A percentile compares a stretch with the other conserved stretches of the same genome.
Evolutionary conservation across 352 stramenopile genomes (phyloP).

Genomic region (Aphanomyces euteiches): DNA sequence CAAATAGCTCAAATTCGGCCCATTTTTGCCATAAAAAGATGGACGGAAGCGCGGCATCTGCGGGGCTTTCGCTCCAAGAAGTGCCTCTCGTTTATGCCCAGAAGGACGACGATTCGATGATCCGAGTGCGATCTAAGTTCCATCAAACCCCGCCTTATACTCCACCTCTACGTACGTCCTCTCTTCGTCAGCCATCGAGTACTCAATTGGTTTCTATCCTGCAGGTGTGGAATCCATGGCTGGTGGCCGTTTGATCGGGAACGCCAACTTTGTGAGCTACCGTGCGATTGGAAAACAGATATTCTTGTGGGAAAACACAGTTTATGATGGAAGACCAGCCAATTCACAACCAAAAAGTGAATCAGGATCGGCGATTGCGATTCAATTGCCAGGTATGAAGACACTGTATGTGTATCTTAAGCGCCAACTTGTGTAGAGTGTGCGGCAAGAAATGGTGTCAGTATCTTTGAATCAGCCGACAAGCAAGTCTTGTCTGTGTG

Average conservation of each 20-base stretch:
- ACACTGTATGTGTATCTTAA: neutral
- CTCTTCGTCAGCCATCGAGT: conserved; percentile 4
- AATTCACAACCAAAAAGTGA: too few species aligned
- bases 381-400: conserved; percentile 16
- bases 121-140: conserved; percentile 14
- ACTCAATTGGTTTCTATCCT: neutral
- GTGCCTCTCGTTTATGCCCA: conserved; percentile 22
- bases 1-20: neutral
- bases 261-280: conserved; percentile 16
- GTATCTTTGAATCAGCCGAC: conserved; percentile 20
- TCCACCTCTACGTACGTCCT: conserved; percentile 13
- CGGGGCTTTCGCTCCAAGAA: conserved; percentile 10
- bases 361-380: neutral
- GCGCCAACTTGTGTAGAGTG: neutral
- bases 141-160: conserved; percentile 9
- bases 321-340: neutral
- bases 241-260: neutral
- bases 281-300: conserved; percentile 23
- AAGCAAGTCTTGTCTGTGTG: conserved; percentile 6
- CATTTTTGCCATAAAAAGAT: conserved; percentile 9
- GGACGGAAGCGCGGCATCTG: conserved; percentile 10
- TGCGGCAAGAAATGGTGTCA: conserved; percentile 12
- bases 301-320: conserved; percentile 8
- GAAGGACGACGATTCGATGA: conserved; percentile 4
- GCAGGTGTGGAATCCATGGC: conserved; percentile 14